These are phyloP conservation scores for Ophiostoma sp. DNA, from an alignment of 2,329 filamentous ascomycete genomes.

Conservation along the genomic window DNA sequence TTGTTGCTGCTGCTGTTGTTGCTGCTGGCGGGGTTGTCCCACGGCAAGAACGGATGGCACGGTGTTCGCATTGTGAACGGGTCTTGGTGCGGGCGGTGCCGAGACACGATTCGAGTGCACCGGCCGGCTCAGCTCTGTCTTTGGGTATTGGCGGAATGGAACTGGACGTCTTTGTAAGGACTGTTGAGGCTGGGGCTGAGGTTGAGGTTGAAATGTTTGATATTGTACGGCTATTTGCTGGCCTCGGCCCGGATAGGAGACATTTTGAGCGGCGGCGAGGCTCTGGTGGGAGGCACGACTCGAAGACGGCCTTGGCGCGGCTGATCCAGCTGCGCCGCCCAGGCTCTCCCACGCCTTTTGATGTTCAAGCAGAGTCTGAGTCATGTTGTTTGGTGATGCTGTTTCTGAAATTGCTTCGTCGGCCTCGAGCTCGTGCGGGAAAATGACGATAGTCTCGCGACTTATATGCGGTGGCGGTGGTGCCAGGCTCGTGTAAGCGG, in stretches of 20 bases:
- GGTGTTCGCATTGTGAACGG: background rate
- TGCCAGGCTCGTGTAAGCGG: background rate
- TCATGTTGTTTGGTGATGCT: background rate
- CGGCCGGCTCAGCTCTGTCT: background rate
- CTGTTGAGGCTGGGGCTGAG: too few relatives aligned
- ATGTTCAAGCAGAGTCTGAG: conserved; percentile 1
- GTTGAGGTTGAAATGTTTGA: too few relatives aligned
- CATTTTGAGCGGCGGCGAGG: background rate
- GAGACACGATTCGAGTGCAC: background rate
- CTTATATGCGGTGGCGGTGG: background rate
- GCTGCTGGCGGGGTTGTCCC: background rate
- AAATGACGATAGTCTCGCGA: background rate
- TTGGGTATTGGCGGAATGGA: background rate
- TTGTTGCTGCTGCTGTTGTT: background rate
- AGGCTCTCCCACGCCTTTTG: conserved; percentile 8
- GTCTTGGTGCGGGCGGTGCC: background rate
- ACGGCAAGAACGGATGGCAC: background rate
- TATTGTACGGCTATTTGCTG: background rate
- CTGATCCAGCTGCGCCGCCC: background rate
- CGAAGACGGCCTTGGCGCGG: background rate
- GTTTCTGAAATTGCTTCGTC: background rate
- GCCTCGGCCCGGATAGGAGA: background rate
- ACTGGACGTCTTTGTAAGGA: background rate
- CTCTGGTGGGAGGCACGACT: background rate
- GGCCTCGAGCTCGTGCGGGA: background rate